phyloP scores from a whole-genome alignment of 2,329 filamentous ascomycete species.

The Neophaeococcomyces aloes region DNA sequence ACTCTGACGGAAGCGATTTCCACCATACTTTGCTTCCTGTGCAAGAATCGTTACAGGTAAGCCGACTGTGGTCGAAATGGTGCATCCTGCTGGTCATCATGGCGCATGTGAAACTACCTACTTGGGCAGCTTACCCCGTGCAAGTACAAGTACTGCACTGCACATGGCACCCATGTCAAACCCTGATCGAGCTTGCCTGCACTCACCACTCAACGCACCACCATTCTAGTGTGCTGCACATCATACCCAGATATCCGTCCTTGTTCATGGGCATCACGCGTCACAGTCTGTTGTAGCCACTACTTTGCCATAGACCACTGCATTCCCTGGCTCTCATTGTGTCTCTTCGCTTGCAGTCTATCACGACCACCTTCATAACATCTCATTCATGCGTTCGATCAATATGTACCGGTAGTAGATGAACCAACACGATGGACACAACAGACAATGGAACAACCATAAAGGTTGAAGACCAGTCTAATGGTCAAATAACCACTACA shows the following conservation, averaged over 20 bases:
- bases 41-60: not conserved
- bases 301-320: not conserved
- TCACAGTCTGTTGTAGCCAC: not conserved
- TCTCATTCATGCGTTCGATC: not conserved
- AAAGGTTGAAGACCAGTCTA: conserved; percentile 6
- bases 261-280: not conserved
- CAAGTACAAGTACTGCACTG: too few species aligned
- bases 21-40: not conserved
- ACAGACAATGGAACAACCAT: conserved; percentile 12
- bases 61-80: not conserved
- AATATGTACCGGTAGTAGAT: too few species aligned
- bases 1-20: not conserved
- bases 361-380: not conserved
- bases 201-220: not conserved
- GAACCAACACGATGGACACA: conserved; percentile 14
- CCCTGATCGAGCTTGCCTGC: not conserved
- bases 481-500: conserved; percentile 1
- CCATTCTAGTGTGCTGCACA: not conserved
- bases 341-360: not conserved
- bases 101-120: not conserved
- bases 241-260: not conserved
- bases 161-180: too few species aligned
- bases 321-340: not conserved
- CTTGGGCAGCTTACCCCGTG: too few species aligned
- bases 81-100: not conserved